Evolutionary conservation across 345 rosid species (phyloP).

Genomic region (Eucalyptus globulus): DNA sequence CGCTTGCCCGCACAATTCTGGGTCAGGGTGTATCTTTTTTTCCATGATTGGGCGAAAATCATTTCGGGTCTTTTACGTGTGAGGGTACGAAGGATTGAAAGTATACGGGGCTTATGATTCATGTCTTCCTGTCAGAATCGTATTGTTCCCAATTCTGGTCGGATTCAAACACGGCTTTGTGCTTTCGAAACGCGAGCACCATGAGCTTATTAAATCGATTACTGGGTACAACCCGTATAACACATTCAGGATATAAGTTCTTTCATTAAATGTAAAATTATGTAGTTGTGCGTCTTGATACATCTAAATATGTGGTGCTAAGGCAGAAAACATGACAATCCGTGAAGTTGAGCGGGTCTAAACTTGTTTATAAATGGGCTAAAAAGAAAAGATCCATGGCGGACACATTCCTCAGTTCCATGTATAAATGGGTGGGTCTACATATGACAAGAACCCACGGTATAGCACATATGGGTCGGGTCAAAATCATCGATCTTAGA

Average conservation of each 20-base stretch:
- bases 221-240: neutral
- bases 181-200: neutral
- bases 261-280: neutral
- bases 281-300: neutral
- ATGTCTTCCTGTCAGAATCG: neutral
- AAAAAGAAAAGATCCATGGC: neutral
- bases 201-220: neutral
- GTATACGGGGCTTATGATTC: neutral
- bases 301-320: neutral
- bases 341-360: neutral
- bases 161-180: neutral
- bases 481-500: neutral
- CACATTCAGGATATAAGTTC: neutral
- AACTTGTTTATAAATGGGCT: neutral
- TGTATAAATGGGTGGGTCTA: neutral
- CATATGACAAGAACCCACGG: neutral
- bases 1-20: neutral
- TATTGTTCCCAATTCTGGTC: neutral
- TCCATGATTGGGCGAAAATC: neutral
- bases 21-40: neutral
- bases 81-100: neutral
- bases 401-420: neutral
- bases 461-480: neutral
- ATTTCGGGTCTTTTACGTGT: neutral
- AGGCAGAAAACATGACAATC: neutral